These are phyloP conservation scores for Ophiosphaerella korrae DNA, from an alignment of 2,329 filamentous ascomycete genomes.

Conservation along the genomic window DNA sequence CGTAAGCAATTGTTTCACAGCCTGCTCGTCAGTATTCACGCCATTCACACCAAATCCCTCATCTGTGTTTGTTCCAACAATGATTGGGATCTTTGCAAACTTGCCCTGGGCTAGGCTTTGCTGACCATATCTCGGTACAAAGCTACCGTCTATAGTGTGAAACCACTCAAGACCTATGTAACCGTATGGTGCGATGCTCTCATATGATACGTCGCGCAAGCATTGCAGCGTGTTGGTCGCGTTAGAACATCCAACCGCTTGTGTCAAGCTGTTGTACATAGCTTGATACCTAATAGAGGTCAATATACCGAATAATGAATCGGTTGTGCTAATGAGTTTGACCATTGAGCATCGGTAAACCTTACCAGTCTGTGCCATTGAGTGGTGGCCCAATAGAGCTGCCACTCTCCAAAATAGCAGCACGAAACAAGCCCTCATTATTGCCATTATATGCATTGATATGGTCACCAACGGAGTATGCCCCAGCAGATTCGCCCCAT, in stretches of 20 bases:
- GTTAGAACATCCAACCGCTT: slow-evolving; percentile 28
- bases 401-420: slow-evolving; percentile 49
- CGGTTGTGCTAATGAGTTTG: no score
- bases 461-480: slow-evolving; percentile 57
- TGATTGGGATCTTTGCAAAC: slow-evolving; percentile 67
- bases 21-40: slow-evolving; percentile 50
- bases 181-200: slow-evolving; percentile 32
- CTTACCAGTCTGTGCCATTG: slow-evolving; percentile 35
- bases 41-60: slow-evolving; percentile 65
- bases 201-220: slow-evolving; percentile 31
- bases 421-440: slow-evolving; percentile 48
- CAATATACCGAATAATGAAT: no score
- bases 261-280: slow-evolving; percentile 38
- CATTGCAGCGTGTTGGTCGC: slow-evolving; percentile 32
- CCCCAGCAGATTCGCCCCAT: slow-evolving; percentile 65
- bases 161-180: slow-evolving; percentile 39
- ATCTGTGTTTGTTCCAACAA: slow-evolving; percentile 68
- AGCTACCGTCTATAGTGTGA: slow-evolving; percentile 35
- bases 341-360: no score
- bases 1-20: slow-evolving; percentile 34
- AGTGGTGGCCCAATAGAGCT: slow-evolving; percentile 37
- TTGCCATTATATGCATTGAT: slow-evolving; percentile 48
- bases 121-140: slow-evolving; percentile 42
- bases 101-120: slow-evolving; percentile 49
- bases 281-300: slow-evolving; percentile 20